Base-by-base conservation (phyloP, 345 rosid species). In the Alliaria petiolata region DNA sequence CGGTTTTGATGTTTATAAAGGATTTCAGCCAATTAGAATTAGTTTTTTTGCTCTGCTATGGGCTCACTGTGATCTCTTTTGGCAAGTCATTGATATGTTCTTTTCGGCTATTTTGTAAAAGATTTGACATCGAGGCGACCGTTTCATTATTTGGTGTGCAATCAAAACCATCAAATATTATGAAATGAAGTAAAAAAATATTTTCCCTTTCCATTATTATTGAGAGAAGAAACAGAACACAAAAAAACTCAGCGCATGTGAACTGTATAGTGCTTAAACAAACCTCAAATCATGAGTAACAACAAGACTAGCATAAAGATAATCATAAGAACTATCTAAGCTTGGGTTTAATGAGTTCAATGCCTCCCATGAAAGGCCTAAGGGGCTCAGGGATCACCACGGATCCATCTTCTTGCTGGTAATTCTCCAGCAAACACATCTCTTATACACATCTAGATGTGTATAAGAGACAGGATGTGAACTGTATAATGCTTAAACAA, bases 321-420 rank as follows among this genome's bases (percentile, higher is more conserved):
- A 51, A 19, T 43, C 43, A 16, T 19, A 2, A 43, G 11, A 60
- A 36, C 67, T 79, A 73, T 26, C 55, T 53, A 64, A 73, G 75
- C 77, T 89, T 90, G 10, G 87, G 95, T 75, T 79, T 64, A 56
- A 93, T 84, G 47, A 62, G 68, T 71, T 83, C 87, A 51, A 87
- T 80, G 40, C 96, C 92, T 8, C 98, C 97, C 95, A 91, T 89
- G 83, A 85, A 91, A 30, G 92, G 92, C 78, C 89, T 84, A 67
- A 91, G 72, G 20, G 87, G 91, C 76, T 78, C 80, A 39, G 97
- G 97, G 78, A 93, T 82, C 16, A 79, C 59, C 39, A 93, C 85
- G 1, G 91, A 84, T 54, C 96, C 98, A 65, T 93, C 97, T 76
- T 90, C 92, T 76, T 93, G 98, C 83, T 91, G 98, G 79, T 83